Percentiles rank a stretch among this genome's conserved stretches.
Conservation (phyloP, 176 grass and related monocot genomes). For the Musa troglodytarum region DNA sequence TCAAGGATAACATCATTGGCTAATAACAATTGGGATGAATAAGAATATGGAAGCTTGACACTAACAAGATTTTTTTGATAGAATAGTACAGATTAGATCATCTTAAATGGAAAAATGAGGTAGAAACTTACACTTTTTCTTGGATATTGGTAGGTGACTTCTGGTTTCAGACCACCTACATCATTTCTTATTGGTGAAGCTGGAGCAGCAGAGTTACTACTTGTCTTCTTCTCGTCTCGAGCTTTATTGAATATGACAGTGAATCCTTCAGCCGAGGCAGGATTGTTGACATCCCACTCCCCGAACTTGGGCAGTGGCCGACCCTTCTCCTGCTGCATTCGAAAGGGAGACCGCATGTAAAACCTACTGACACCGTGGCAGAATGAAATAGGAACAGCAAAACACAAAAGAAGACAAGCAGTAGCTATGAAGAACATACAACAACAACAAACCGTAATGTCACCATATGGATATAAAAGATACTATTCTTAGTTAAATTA, state of each 20-base stretch:
- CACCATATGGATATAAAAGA: too few species aligned
- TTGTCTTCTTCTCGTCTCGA: constrained; percentile 72
- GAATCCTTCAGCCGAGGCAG: constrained; percentile 83
- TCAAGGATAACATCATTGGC: too few species aligned
- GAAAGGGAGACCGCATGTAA: neutral
- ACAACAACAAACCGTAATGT: too few species aligned
- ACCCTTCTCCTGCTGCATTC: constrained; percentile 63
- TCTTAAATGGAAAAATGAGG: neutral
- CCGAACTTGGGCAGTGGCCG: constrained; percentile 84
- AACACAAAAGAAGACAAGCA: too few species aligned
- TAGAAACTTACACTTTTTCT: neutral
- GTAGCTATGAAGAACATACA: too few species aligned
- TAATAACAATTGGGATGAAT: neutral
- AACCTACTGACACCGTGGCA: neutral
- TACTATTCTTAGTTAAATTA: too few species aligned
- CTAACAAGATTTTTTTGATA: too few species aligned
- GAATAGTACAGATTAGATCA: too few species aligned
- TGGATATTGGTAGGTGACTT: neutral
- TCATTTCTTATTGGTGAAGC: neutral
- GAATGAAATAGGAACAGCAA: too few species aligned
- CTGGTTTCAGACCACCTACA: neutral
- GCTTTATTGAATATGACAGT: constrained; percentile 94
- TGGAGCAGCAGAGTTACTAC: neutral
- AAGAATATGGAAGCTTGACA: too few species aligned
- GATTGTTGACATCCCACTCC: constrained; percentile 88